Evolutionary conservation across 306 rosid species (phyloP).

Genomic region (Quercus parvula): DNA sequence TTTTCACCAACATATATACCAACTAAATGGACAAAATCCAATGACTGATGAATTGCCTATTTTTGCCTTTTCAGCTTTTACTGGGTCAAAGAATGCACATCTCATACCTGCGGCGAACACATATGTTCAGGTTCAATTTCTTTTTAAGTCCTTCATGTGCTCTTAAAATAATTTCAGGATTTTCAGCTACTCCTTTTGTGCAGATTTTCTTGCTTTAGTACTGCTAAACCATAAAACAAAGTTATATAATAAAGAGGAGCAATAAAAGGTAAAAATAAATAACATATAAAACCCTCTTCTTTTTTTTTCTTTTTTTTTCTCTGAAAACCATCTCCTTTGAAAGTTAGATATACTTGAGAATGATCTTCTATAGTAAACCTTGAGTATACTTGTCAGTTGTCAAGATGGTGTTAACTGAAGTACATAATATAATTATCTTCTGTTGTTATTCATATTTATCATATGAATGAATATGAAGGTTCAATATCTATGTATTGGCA

Average conservation of each 20-base stretch:
- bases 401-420: too few species aligned
- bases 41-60: slow-evolving; percentile 33
- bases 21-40: slow-evolving; percentile 22
- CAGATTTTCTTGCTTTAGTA: background rate
- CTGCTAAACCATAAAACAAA: background rate
- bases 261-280: background rate
- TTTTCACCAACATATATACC: background rate
- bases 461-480: background rate
- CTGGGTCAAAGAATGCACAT: slow-evolving; percentile 59
- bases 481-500: background rate
- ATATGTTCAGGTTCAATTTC: slow-evolving; percentile 71
- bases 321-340: background rate
- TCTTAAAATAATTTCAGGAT: background rate
- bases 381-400: background rate
- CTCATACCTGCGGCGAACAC: slow-evolving; percentile 79
- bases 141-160: background rate
- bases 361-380: background rate
- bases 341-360: background rate
- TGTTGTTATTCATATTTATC: background rate
- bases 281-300: background rate
- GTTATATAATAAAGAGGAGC: background rate
- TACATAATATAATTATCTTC: background rate
- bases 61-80: slow-evolving; percentile 64
- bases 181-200: background rate
- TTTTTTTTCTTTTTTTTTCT: background rate